These are phyloP conservation scores for Shiraia bambusicola DNA, from an alignment of 2,329 filamentous ascomycete genomes.

Conservation along the genomic window DNA sequence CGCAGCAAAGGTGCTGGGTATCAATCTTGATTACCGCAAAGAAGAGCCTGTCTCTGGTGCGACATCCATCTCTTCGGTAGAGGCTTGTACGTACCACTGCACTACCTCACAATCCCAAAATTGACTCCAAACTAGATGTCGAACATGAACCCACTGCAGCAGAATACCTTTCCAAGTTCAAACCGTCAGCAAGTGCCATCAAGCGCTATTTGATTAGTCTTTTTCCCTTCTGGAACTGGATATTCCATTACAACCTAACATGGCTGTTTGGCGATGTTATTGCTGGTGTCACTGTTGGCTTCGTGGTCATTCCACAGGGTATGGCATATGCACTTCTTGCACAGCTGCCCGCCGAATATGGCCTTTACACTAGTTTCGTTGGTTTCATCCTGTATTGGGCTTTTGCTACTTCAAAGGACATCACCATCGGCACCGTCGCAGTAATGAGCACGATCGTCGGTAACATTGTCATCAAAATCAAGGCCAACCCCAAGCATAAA, in stretches of 20 bases:
- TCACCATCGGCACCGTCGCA: constrained; percentile 96
- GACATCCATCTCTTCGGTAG: constrained; percentile 73
- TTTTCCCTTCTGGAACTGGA: constrained; percentile 91
- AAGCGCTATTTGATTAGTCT: constrained; percentile 66
- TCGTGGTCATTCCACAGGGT: constrained; percentile 88
- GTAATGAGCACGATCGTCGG: constrained; percentile 93
- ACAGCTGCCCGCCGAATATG: constrained; percentile 76
- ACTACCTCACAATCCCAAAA: neutral
- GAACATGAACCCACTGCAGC: constrained; percentile 74
- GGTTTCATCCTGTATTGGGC: constrained; percentile 95
- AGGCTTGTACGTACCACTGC: constrained; percentile 25
- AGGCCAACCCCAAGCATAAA: constrained; percentile 47
- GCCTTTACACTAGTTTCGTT: constrained; percentile 94
- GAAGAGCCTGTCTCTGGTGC: constrained; percentile 67
- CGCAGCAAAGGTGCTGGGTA: constrained; percentile 77
- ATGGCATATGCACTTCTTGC: constrained; percentile 94
- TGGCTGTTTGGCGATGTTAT: constrained; percentile 89
- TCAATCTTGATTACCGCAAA: constrained; percentile 73
- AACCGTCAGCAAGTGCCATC: constrained; percentile 59
- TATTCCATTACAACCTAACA: constrained; percentile 80
- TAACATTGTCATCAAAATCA: constrained; percentile 68
- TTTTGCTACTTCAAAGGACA: constrained; percentile 97
- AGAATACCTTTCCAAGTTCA: constrained; percentile 69
- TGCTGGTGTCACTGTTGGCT: constrained; percentile 74
- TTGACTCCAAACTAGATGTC: constrained; percentile 67